Base-by-base conservation (phyloP, 2,329 filamentous ascomycete genomes). In the Dryadomyces sulphureus region DNA sequence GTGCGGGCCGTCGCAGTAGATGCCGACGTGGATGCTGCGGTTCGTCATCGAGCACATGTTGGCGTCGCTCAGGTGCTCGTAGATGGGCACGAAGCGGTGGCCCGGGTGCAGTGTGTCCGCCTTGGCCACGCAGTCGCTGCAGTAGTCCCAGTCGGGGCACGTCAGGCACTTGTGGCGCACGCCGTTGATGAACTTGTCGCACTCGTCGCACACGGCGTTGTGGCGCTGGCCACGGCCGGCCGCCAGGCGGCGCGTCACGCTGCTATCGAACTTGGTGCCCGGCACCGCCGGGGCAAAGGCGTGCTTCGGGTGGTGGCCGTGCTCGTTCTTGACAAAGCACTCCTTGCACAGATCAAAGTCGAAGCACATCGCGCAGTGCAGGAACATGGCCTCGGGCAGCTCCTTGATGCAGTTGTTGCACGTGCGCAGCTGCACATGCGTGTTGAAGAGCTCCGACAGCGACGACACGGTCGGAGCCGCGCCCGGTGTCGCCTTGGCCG, bases 111-210 rank as follows among this genome's bases (percentile, higher is more conserved):
- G 77, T 55, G 77, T 72, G 49, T 65, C 63, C 39, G 85, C 81
- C 53, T 72, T 76, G 55, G 71, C 65, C 48, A 86, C 63, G 64
- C 93, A 98, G 8, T 76, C 69, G 21, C 74, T 72, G 69, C 92
- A 98, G 66, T 85, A 96, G 59, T 98, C 92, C 84, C 87, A 98
- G 63, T 98, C 92, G 38, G 93, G 92, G 69, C 92, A 98, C 60
- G 87, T 81, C 53, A 96, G 72, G 62, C 92, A 98, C 73, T 98
- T 98, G 75, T 96, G 83, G 55, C 92, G 90, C 48, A 94, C 73
- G 55, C 92, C 93, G 55, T 74, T 72, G 57, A 98, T 92, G 61
- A 78, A 79, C 72, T 80, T 82, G 56, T 96, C 85, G 62, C 93
- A 98, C 36, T 86, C 86, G 67, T 98, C 92, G 59, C 92, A 98